Evolutionary conservation across 208 protist species (phyloP).

Genomic region (Angomonas ambiguus): DNA sequence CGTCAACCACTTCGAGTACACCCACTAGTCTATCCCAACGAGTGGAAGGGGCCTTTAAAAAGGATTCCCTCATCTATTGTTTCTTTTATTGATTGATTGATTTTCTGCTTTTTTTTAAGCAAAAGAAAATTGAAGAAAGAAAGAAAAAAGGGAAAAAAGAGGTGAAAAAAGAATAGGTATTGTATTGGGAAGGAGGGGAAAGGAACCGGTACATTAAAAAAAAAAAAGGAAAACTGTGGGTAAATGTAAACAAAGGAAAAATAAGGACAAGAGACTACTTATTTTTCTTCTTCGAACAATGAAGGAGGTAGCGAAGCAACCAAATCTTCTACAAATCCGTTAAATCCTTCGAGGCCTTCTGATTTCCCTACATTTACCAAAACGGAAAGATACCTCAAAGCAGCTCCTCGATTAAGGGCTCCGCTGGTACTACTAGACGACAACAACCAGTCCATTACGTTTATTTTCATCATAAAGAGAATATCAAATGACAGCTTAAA

Average conservation of each 20-base stretch:
- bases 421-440: neutral
- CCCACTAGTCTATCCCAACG: slow-evolving; percentile 51
- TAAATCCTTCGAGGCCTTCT: slow-evolving; percentile 35
- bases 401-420: neutral
- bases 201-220: slow-evolving; percentile 14
- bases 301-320: slow-evolving; percentile 38
- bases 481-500: slow-evolving; percentile 6
- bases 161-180: neutral
- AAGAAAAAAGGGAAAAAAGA: neutral
- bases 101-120: neutral
- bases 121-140: slow-evolving; percentile 4
- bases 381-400: neutral
- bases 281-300: slow-evolving; percentile 8
- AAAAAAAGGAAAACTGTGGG: neutral
- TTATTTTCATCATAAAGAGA: slow-evolving; percentile 3
- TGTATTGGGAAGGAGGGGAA: no score
- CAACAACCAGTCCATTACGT: slow-evolving; percentile 6
- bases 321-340: slow-evolving; percentile 46
- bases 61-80: neutral
- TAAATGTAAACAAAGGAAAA: slow-evolving; percentile 7
- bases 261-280: neutral
- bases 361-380: neutral
- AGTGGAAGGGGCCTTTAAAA: slow-evolving; percentile 20
- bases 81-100: slow-evolving; percentile 3
- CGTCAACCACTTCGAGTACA: slow-evolving; percentile 42